Evolutionary conservation across 2,329 filamentous ascomycete species (phyloP), one percentile per base, ranked within the genome.

Genomic region (Pseudogymnoascus sp.): DNA sequence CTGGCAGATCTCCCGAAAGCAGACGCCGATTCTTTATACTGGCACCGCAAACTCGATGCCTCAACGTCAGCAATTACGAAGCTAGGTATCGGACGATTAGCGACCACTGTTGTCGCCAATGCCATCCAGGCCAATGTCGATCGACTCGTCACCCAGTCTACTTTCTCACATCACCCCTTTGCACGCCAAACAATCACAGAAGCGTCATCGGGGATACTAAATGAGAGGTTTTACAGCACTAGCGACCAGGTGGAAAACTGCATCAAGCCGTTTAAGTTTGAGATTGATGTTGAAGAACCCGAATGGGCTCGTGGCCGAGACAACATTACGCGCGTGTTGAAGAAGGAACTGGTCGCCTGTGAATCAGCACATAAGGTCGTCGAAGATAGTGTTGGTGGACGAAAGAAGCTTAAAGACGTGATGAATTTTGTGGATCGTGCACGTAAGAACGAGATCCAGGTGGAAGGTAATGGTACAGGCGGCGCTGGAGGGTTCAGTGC

Each of bases 231-330:
- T 68, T 98, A 97, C 78, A 95, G 93, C 76, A 99, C 96, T 1
- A 95, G 90, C 67, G 96, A 99, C 72, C 95, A 98, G 77, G 90
- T 99, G 0, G 95, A 99, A 76, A 98, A 98, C 74, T 99, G 93
- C 74, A 96, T 99, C 77, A 99, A 99, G 76, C 95, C 96, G 0
- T 99, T 93, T 80, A 99, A 99, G 75, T 98, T 93, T 70, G 92
- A 97, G 67, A 96, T 99, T 65, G 95, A 99, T 71, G 87, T 99
- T 51, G 92, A 96, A 72, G 90, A 93, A 41, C 82, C 86, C 6
- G 96, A 99, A 75, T 99, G 95, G 95, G 76, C 81, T 3, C 86
- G 90, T 66, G 93, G 92, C 0, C 83, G 93, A 62, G 92, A 96
- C 54, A 95, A 96, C 70, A 88, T 93, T 1, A 83, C 86, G 41